Percentiles rank a stretch among this genome's conserved stretches.
These are phyloP conservation scores for Hordeum marinum DNA, from an alignment of 176 grass and related monocot species.

Conservation along the genomic window DNA sequence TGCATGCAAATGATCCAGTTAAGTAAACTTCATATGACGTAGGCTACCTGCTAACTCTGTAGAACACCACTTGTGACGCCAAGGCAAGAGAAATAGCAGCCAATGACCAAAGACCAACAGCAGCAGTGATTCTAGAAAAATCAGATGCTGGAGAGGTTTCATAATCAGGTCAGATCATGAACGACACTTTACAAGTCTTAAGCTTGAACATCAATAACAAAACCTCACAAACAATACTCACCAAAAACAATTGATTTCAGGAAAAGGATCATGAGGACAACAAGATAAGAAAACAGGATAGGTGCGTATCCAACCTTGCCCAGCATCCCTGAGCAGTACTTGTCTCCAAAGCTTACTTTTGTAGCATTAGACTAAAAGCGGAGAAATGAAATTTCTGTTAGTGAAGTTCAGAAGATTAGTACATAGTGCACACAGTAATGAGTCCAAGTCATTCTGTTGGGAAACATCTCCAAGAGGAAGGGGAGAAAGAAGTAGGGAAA, in stretches of 20 bases:
- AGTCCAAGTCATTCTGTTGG: neutral
- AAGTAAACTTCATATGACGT: constrained; percentile 6
- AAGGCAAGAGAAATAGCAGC: constrained; percentile 73
- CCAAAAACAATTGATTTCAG: constrained; percentile 82
- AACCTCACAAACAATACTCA: constrained; percentile 26
- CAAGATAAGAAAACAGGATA: constrained; percentile 54
- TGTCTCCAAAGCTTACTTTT: constrained; percentile 78
- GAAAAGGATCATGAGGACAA: constrained; percentile 70
- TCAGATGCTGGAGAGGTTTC: constrained; percentile 51
- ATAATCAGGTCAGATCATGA: constrained; percentile 32
- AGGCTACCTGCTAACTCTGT: constrained; percentile 88
- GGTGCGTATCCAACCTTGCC: constrained; percentile 77
- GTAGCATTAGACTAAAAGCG: constrained; percentile 75
- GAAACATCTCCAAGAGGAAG: constrained; percentile 12
- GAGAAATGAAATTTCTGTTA: constrained; percentile 29
- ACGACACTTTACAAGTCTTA: constrained; percentile 5
- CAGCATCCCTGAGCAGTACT: constrained; percentile 53
- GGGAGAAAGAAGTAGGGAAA: neutral
- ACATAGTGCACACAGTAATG: neutral
- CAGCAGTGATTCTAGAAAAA: constrained; percentile 73
- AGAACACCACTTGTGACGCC: constrained; percentile 70
- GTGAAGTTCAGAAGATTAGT: constrained; percentile 25
- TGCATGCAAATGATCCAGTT: neutral
- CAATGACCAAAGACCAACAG: constrained; percentile 82
- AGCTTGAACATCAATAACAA: constrained; percentile 13